These are phyloP conservation scores for Cnidoscolus chayamansa DNA, from an alignment of 441 rosid species.

Conservation along the genomic window DNA sequence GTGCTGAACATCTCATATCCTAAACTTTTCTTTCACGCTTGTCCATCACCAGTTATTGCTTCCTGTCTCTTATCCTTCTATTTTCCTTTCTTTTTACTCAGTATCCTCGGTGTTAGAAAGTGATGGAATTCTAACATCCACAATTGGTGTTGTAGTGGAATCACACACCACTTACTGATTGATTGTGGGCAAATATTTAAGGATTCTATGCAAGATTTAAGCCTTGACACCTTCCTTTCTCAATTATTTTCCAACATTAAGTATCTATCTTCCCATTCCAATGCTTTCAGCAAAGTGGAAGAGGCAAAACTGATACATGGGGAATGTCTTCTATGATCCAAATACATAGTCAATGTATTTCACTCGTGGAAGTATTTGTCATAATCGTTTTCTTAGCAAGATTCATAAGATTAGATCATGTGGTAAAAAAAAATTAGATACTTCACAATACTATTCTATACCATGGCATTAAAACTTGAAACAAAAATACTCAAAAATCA, in stretches of 20 bases:
- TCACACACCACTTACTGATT: not conserved
- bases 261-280: not conserved
- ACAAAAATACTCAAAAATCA: conserved; percentile 37
- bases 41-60: conserved; percentile 28
- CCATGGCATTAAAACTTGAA: conserved; percentile 29
- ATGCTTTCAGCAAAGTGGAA: not conserved
- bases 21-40: conserved; percentile 30
- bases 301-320: conserved; percentile 14
- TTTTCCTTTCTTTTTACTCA: not conserved
- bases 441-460: conserved; percentile 49
- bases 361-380: conserved; percentile 26
- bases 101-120: conserved; percentile 5
- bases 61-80: conserved; percentile 10
- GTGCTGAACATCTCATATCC: conserved; percentile 6
- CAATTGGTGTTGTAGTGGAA: conserved; percentile 4
- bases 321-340: conserved; percentile 13
- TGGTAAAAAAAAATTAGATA: conserved; percentile 32
- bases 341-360: conserved; percentile 3
- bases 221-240: not conserved
- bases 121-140: conserved; percentile 20
- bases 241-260: conserved; percentile 18
- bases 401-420: conserved; percentile 30
- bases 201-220: conserved; percentile 18
- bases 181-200: not conserved
- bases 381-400: conserved; percentile 33